Percentiles rank a stretch among this genome's conserved stretches.
These are phyloP conservation scores for Henningerozyma blattae DNA, from an alignment of 805 yeast species.

Conservation along the genomic window DNA sequence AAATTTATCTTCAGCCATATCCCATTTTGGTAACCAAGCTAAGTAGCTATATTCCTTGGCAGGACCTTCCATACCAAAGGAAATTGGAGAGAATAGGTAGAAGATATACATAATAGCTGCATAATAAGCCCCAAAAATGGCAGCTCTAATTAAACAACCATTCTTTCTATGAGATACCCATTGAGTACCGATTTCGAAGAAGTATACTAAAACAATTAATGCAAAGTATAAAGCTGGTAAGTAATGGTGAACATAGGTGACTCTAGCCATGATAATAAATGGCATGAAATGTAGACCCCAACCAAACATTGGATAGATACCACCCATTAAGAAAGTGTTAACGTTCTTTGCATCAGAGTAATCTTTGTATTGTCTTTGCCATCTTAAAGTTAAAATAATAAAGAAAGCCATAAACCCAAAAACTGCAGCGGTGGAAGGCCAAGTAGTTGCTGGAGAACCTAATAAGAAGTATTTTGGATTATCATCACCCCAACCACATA, in stretches of 20 bases:
- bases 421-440: slow-evolving; percentile 59
- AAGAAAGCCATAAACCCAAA: slow-evolving; percentile 39
- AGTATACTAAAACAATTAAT: slow-evolving; percentile 41
- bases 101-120: slow-evolving; percentile 38
- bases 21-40: slow-evolving; percentile 40
- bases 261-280: slow-evolving; percentile 73
- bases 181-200: slow-evolving; percentile 34
- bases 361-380: slow-evolving; percentile 71
- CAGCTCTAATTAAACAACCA: slow-evolving; percentile 15
- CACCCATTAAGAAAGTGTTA: slow-evolving; percentile 52
- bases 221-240: slow-evolving; percentile 77
- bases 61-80: slow-evolving; percentile 55
- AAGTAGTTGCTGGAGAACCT: slow-evolving; percentile 70
- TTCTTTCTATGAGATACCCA: slow-evolving; percentile 19
- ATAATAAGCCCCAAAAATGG: slow-evolving; percentile 31
- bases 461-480: slow-evolving; percentile 54
- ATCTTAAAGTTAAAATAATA: slow-evolving; percentile 45
- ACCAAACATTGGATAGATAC: slow-evolving; percentile 66
- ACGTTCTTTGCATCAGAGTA: slow-evolving; percentile 37
- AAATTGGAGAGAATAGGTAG: slow-evolving; percentile 47
- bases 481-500: slow-evolving; percentile 65
- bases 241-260: slow-evolving; percentile 77
- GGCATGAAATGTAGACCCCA: slow-evolving; percentile 74
- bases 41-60: slow-evolving; percentile 29
- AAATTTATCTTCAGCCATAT: slow-evolving; percentile 20